Evolutionary conservation across 1,139 yeast genomes (phyloP), one percentile per base, ranked within the genome.

Genomic region (Geotrichum bryndzae): DNA sequence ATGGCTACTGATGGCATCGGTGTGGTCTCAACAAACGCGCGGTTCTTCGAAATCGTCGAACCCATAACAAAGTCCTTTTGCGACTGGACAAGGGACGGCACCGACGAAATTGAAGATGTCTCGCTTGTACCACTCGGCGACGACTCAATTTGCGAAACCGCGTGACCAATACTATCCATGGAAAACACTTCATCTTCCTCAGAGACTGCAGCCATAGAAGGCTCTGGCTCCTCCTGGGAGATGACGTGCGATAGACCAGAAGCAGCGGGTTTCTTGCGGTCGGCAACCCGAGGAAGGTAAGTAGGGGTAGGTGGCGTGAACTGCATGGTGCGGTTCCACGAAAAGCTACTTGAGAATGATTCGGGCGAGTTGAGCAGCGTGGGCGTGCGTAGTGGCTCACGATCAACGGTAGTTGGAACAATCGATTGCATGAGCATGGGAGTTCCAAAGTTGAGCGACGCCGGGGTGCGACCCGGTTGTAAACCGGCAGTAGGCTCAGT

Each of bases 381-480:
- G 6, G 81, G 81, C 50, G 78, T 76, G 56, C 76, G 74, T 64
- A 78, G 68, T 11, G 83, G 82, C 65, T 73, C 76, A 65, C 82
- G 74, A 61, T 75, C 71, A 41, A 70, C 72, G 33, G 70, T 68
- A 27, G 72, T 66, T 50, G 73, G 69, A 56, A 68, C 65, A 59
- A 69, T 66, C 45, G 61, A 65, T 48, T 54, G 60, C 29, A 48
- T 55, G 18, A 56, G 59, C 57, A 46, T 46, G 38, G 60, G 60
- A 15, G 60, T 57, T 13, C 56, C 60, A 38, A 33, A 35, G 29
- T 23, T 50, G 31, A 50, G 35, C 5, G 58, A 23, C 25, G 48
- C 58, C 48, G 58, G 48, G n/a, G 60, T 51, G 38, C 22, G 23
- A 18, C 48, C 25, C 75, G 29, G 62, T 27, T 53, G 53, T 33